Conservation (phyloP, 176 grass and related monocot genomes). For the Ensete ventricosum region DNA sequence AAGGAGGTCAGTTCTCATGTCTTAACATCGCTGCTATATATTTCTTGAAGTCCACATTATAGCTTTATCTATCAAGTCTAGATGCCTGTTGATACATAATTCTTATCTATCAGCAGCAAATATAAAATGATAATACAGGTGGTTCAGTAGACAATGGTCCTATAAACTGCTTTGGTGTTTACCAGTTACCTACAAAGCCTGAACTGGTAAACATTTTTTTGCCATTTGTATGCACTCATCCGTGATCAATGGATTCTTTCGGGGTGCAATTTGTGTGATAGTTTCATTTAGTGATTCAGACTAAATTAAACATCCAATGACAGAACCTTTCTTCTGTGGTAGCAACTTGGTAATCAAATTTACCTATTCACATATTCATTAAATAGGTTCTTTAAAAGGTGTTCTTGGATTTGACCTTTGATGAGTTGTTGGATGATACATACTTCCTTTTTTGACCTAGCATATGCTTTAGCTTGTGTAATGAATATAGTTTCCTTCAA, state of each 20-base stretch:
- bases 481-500: too few relatives aligned
- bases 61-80: background rate
- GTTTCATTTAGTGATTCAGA: too few relatives aligned
- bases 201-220: background rate
- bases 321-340: too few relatives aligned
- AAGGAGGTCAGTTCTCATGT: slow-evolving; percentile 39
- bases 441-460: too few relatives aligned
- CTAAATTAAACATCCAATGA: too few relatives aligned
- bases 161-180: background rate
- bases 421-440: too few relatives aligned
- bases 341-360: too few relatives aligned
- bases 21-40: background rate
- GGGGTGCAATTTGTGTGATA: too few relatives aligned
- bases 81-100: background rate
- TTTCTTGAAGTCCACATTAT: background rate
- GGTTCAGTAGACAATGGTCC: background rate
- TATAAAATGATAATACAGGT: background rate
- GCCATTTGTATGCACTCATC: background rate
- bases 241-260: background rate
- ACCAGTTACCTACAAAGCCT: background rate
- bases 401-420: too few relatives aligned
- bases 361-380: too few relatives aligned
- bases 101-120: background rate
- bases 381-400: too few relatives aligned
- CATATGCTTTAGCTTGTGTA: too few relatives aligned